These are phyloP conservation scores for Gynochthodes officinalis DNA, from an alignment of 257 asterid genomes.

Conservation along the genomic window DNA sequence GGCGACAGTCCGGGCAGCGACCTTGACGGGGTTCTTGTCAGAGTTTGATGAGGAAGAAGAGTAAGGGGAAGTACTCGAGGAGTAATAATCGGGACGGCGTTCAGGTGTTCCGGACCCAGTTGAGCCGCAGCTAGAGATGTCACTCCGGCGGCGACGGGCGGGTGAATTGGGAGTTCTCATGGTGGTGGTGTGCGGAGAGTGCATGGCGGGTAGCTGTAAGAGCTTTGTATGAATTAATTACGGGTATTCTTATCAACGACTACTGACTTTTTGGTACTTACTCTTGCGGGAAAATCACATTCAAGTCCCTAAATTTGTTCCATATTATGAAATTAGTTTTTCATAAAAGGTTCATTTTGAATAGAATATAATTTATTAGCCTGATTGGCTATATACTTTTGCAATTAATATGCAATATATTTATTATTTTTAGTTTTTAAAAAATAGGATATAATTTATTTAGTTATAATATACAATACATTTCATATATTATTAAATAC, in stretches of 20 bases:
- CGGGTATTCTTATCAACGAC: conserved; percentile 27
- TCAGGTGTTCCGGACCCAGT: conserved; percentile 29
- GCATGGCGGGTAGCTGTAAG: conserved; percentile 49
- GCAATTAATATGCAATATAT: too few relatives aligned
- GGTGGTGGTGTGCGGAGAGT: conserved; percentile 14
- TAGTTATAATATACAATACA: too few relatives aligned
- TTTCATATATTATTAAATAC: too few relatives aligned
- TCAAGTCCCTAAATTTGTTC: neutral
- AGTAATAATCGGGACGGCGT: conserved; percentile 27
- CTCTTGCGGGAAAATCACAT: neutral
- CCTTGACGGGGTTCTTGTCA: conserved; percentile 28
- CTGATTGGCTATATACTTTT: too few relatives aligned
- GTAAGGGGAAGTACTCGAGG: conserved; percentile 31
- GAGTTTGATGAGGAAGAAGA: conserved; percentile 39
- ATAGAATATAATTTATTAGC: too few relatives aligned
- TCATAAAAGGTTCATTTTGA: too few relatives aligned
- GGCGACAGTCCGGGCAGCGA: conserved; percentile 50
- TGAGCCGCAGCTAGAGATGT: conserved; percentile 35
- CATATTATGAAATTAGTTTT: neutral
- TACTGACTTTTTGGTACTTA: conserved; percentile 33
- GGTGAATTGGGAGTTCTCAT: conserved; percentile 44
- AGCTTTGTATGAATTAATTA: conserved; percentile 10
- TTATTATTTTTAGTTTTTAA: too few relatives aligned
- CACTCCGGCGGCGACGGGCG: conserved; percentile 33
- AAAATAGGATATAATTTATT: too few relatives aligned